Conservation (phyloP, 768 basidiomycete genomes). For the Exidia glandulosa region DNA sequence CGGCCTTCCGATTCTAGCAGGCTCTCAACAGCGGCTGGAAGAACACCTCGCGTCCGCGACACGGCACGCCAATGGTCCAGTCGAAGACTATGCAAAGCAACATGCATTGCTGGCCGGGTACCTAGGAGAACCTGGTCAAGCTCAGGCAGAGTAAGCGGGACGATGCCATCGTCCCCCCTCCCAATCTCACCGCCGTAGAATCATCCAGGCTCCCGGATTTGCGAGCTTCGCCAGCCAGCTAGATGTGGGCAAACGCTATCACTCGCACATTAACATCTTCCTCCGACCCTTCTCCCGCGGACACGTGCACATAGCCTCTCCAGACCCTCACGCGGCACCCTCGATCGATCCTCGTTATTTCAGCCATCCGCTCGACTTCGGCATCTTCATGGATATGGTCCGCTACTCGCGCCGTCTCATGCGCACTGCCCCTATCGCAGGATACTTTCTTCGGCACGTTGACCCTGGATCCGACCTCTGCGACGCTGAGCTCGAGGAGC, state of each 20-base stretch:
- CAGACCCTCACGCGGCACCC: constrained; percentile 29
- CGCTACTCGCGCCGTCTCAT: not conserved
- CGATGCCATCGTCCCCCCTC: too few relatives aligned
- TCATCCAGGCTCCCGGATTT: not conserved
- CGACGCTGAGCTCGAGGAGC: not conserved
- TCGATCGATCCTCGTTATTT: constrained; percentile 36
- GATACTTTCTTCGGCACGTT: not conserved
- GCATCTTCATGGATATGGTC: constrained; percentile 11
- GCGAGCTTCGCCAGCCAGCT: constrained; percentile 13
- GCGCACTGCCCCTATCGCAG: not conserved
- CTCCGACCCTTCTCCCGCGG: constrained; percentile 39
- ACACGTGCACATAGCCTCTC: constrained; percentile 33
- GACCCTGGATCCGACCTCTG: not conserved
- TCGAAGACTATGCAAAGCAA: not conserved
- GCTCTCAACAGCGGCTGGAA: not conserved
- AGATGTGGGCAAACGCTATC: constrained; percentile 21
- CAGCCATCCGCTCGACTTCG: constrained; percentile 12
- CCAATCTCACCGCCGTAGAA: not conserved
- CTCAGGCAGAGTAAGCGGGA: not conserved
- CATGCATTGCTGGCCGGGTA: not conserved
- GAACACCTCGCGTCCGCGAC: too few relatives aligned
- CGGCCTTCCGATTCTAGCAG: not conserved
- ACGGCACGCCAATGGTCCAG: not conserved
- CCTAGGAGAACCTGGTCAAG: not conserved
- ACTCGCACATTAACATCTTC: constrained; percentile 24